phyloP scores from a whole-genome alignment of 2,329 filamentous ascomycete species.

The Monilinia fructicola region DNA sequence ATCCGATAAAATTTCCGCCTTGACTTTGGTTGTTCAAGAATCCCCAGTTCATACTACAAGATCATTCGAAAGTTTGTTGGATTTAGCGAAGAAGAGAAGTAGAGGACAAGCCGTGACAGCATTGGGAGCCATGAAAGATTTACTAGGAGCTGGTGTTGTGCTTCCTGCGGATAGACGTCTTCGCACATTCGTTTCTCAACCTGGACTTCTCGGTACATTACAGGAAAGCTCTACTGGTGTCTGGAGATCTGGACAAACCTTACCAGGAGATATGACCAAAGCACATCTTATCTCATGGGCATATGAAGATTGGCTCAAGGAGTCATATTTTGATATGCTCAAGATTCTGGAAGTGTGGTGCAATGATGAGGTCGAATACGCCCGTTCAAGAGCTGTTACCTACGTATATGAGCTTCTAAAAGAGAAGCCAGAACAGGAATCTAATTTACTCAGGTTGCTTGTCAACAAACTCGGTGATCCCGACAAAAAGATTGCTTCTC shows the following conservation, averaged over 20 bases:
- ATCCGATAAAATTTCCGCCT: constrained; percentile 92
- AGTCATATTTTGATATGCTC: constrained; percentile 87
- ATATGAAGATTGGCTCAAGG: constrained; percentile 94
- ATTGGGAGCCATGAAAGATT: constrained; percentile 89
- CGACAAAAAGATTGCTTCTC: constrained; percentile 91
- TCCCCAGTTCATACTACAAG: constrained; percentile 92
- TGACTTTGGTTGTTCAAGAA: constrained; percentile 93
- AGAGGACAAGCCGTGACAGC: constrained; percentile 90
- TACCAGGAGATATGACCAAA: constrained; percentile 73
- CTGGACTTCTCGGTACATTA: constrained; percentile 69
- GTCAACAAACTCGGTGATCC: constrained; percentile 97
- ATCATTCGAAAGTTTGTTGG: constrained; percentile 80
- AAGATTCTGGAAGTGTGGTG: constrained; percentile 92
- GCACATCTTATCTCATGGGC: constrained; percentile 83
- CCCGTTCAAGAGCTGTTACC: constrained; percentile 81
- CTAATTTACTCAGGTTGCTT: constrained; percentile 83
- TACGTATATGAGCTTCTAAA: constrained; percentile 90
- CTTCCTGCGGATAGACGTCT: constrained; percentile 81
- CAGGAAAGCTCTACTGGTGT: constrained; percentile 55
- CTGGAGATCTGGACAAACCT: constrained; percentile 68
- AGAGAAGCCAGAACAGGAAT: constrained; percentile 96
- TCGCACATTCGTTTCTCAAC: constrained; percentile 75
- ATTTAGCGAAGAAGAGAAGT: constrained; percentile 86
- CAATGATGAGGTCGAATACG: constrained; percentile 92
- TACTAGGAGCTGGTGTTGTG: constrained; percentile 84